Evolutionary conservation across 768 basidiomycete species (phyloP).

Genomic region (Nidularia sp.): DNA sequence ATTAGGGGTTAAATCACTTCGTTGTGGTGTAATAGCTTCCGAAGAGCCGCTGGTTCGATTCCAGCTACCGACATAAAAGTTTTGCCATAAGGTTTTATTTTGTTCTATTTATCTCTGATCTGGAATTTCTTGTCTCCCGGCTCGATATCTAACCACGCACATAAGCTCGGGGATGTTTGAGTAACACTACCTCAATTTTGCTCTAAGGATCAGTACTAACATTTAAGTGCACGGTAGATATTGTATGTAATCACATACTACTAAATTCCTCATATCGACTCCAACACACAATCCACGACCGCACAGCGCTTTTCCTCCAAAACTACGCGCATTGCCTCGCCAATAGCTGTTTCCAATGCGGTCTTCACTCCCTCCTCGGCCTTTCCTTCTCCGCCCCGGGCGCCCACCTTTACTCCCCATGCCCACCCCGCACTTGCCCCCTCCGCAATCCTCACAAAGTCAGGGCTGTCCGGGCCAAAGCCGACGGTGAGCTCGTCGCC

Average conservation of each 20-base stretch:
- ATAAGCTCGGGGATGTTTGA: no score
- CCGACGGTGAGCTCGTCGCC: slow-evolving; percentile 55
- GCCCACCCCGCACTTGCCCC: slow-evolving; percentile 71
- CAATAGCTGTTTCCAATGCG: slow-evolving; percentile 26
- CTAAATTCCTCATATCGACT: slow-evolving; percentile 16
- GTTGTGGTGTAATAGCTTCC: slow-evolving; percentile 19
- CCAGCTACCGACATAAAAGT: slow-evolving; percentile 20
- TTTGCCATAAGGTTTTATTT: not conserved
- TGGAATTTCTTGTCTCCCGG: no score
- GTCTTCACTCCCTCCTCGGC: slow-evolving; percentile 12
- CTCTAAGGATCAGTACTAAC: no score
- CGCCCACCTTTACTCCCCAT: slow-evolving; percentile 27
- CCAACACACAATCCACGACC: slow-evolving; percentile 58
- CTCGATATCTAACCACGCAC: no score
- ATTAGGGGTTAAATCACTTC: slow-evolving; percentile 30
- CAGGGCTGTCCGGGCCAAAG: slow-evolving; percentile 60
- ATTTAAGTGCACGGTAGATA: no score
- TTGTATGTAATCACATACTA: no score
- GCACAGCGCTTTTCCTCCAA: slow-evolving; percentile 57
- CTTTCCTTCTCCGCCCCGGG: slow-evolving; percentile 25
- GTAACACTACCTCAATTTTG: no score
- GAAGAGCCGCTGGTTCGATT: slow-evolving; percentile 29
- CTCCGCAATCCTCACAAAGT: slow-evolving; percentile 58
- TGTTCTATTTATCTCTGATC: not conserved
- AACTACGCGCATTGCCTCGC: slow-evolving; percentile 54